Base-by-base conservation (phyloP, 192 early-diverging fungal genomes). In the Umbelopsis isabellina region DNA sequence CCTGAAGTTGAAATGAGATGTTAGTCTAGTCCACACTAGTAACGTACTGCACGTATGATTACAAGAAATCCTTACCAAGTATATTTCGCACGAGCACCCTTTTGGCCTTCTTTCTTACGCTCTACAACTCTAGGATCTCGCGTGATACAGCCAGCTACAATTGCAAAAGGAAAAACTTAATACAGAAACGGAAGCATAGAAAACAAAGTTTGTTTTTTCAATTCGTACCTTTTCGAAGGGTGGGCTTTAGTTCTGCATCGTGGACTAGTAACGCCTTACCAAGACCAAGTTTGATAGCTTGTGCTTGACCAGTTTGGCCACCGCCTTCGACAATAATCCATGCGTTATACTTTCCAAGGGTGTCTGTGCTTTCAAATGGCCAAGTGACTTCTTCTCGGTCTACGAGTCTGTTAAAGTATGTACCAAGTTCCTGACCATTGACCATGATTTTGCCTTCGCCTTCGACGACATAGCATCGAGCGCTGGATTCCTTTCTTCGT, bases 81-180 rank as follows among this genome's bases (percentile, higher is more conserved):
- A 80, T 92, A 92, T 83, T 89, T 91, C 80, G 93, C 93, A 73
- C 96, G 88, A n/a, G 95, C 94, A 84, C 93, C 93, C 25, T 91
- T 91, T 78, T 95, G 93, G 66, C 94, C 94, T 41, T 95, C 92
- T 92, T 98, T 98, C 82, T 98, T 98, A 70, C 95, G 88, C 80
- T 98, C 96, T 22, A 97, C 95, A 66, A 87, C 87, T 72, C 92
- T 85, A n/a, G 82, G 77, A 82, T 92, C 90, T 25, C 87, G 78
- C 8, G 74, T 75, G 46, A 93, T 79, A 37, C 86, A 80, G 0
- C 89, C 84, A 79, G 80, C 79, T 84, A 82, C 37, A 46, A 27
- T 70, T 23, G 27, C n/a, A 79, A 53, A 67, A 23, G 45, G 75
- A 25, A 49, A 47, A 41, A 49, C 35, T 30, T 8, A 47, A n/a